Conservation (phyloP, 768 basidiomycete genomes). For the Lyophyllum shimeji region DNA sequence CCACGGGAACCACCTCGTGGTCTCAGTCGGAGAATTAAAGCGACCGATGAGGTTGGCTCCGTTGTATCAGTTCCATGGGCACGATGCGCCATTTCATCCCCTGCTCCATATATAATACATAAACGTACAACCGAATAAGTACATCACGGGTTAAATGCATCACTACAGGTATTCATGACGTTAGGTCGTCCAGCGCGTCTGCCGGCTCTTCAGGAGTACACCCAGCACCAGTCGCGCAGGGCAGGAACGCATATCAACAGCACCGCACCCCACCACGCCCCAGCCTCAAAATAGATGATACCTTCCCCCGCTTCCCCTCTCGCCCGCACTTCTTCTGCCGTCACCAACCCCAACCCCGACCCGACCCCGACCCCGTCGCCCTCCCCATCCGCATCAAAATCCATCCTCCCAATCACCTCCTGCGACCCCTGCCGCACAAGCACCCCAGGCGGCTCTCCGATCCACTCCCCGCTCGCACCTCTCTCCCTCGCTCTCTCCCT, state of each 20-base stretch:
- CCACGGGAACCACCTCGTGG: no score
- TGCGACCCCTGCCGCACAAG: conserved; percentile 14
- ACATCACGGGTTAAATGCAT: neutral
- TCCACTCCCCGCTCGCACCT: neutral
- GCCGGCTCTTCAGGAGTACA: neutral
- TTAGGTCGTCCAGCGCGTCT: no score
- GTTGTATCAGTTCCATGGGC: no score
- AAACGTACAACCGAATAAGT: neutral
- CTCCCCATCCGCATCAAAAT: conserved; percentile 13
- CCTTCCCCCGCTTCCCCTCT: conserved; percentile 1
- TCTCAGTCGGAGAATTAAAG: no score
- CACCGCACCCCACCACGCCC: neutral
- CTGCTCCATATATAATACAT: no score
- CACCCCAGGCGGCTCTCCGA: neutral
- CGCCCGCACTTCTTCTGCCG: neutral
- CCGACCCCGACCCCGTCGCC: neutral
- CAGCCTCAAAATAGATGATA: neutral
- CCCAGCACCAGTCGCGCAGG: no score
- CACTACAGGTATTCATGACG: neutral
- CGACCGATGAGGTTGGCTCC: no score
- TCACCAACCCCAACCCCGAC: neutral
- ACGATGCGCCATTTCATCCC: no score
- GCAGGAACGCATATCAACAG: neutral
- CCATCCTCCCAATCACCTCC: conserved; percentile 22
- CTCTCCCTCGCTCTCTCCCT: neutral